A percentile compares a stretch with the other conserved stretches of the same genome.
phyloP scores from a whole-genome alignment of 169 alveolate species.

The Cryptosporidium bovis region DNA sequence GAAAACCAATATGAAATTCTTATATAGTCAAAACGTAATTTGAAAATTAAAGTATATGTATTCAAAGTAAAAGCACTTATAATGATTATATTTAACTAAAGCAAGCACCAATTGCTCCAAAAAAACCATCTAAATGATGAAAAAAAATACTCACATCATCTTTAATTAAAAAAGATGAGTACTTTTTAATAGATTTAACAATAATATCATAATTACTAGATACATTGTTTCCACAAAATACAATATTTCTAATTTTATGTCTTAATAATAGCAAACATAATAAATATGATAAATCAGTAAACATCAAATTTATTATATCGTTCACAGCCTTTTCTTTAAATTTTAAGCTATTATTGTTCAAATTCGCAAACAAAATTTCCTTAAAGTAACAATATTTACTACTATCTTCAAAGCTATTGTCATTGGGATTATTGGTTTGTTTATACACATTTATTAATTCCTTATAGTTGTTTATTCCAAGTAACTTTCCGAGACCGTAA shows the following conservation, averaged over 20 bases:
- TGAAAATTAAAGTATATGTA: no score
- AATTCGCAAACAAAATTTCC: neutral
- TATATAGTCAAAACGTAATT: no score
- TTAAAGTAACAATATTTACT: neutral
- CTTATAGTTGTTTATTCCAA: constrained; percentile 17
- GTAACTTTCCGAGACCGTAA: constrained; percentile 38
- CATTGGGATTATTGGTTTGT: no score
- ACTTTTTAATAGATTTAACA: constrained; percentile 11
- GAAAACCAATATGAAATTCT: constrained; percentile 1
- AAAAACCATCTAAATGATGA: constrained; percentile 59
- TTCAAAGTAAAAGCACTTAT: neutral
- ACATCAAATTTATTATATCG: constrained; percentile 45
- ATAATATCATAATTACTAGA: constrained; percentile 31
- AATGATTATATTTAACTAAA: constrained; percentile 5
- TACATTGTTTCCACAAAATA: constrained; percentile 54
- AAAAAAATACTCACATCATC: constrained; percentile 46
- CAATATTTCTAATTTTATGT: constrained; percentile 26
- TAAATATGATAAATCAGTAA: constrained; percentile 31
- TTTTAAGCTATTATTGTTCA: neutral
- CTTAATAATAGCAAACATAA: constrained; percentile 19
- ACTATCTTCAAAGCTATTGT: no score
- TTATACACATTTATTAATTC: constrained; percentile 38
- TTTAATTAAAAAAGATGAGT: constrained; percentile 15
- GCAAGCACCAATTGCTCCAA: constrained; percentile 69
- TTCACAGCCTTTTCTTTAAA: constrained; percentile 24